Evolutionary conservation across 257 asterid genomes (phyloP).

Genomic region (Leptodermis oblonga): DNA sequence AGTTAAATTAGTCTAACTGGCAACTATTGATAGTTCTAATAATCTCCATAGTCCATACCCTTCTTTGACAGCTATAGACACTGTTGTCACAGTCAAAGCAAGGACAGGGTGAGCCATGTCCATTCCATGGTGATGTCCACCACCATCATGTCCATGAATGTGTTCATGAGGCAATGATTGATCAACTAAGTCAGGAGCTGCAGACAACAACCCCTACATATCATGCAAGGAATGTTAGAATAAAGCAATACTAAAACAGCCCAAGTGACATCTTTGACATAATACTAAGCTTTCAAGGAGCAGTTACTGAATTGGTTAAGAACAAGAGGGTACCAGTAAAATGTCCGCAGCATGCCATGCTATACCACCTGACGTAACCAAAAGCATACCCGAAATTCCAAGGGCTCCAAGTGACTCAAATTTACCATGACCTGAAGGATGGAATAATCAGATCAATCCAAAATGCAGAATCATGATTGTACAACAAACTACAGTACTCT

Average conservation of each 20-base stretch:
- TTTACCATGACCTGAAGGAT: constrained; percentile 84
- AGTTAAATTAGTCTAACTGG: background rate
- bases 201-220: constrained; percentile 54
- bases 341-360: constrained; percentile 93
- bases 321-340: constrained; percentile 42
- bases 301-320: background rate
- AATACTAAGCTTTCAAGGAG: constrained; percentile 1
- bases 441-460: constrained; percentile 20
- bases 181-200: constrained; percentile 61
- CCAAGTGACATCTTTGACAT: background rate
- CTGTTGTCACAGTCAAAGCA: constrained; percentile 72
- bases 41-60: constrained; percentile 58
- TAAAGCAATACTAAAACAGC: background rate
- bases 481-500: background rate
- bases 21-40: constrained; percentile 7
- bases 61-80: constrained; percentile 87
- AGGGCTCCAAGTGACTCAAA: constrained; percentile 97
- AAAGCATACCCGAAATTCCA: constrained; percentile 76
- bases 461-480: constrained; percentile 11
- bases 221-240: background rate
- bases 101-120: constrained; percentile 91
- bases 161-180: constrained; percentile 48
- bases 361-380: constrained; percentile 94
- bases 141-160: constrained; percentile 37
- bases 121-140: constrained; percentile 76